Base-by-base conservation (phyloP, 805 yeast species). In the Wickerhamomyces bovis region DNA sequence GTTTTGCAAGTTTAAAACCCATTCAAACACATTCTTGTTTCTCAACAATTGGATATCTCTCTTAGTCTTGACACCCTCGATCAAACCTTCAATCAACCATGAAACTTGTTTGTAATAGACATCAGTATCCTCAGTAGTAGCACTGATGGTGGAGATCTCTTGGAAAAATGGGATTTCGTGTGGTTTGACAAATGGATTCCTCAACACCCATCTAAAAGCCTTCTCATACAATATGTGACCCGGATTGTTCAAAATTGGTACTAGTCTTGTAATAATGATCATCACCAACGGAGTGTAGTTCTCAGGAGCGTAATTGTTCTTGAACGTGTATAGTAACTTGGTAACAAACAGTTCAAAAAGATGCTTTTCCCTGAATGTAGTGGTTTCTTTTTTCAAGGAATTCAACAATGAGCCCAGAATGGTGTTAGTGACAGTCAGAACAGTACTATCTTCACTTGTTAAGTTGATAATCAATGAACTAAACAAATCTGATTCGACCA, bases 211-310 rank as follows among this genome's bases (percentile, higher is more conserved):
- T 48, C 83, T 75, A 55, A 73, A 78, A 0, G 80, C 78, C 53
- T 79, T 78, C 52, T 89, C 96, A 62, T 83, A 86, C 19, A 92
- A 62, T 54, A 73, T 75, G 51, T 87, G 92, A 0, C 81, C 78
- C 0, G 97, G 96, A 50, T 82, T 79, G 6, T 72, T 62, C 48
- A 87, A 61, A 2, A 87, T 69, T 3, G 78, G 76, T 4, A 80
- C 66, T 35, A 89, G 60, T 44, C 76, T 73, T 1, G 88, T 75
- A 36, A 82, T 63, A 45, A 79, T 60, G 16, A 71, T 66, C 65
- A 84, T 76, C n/a, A 81, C 67, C 16, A 83, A 51, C 3, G 81
- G 73, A 0, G 80, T 56, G 6, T 75, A 49, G 1, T 56, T 60
- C 3, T 49, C 44, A 9, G 56, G 19, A 3, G 46, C 42, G 25